A percentile compares a stretch with the other conserved stretches of the same genome.
phyloP scores from a whole-genome alignment of 2,329 filamentous ascomycete species.

The Exophiala dermatitidis region DNA sequence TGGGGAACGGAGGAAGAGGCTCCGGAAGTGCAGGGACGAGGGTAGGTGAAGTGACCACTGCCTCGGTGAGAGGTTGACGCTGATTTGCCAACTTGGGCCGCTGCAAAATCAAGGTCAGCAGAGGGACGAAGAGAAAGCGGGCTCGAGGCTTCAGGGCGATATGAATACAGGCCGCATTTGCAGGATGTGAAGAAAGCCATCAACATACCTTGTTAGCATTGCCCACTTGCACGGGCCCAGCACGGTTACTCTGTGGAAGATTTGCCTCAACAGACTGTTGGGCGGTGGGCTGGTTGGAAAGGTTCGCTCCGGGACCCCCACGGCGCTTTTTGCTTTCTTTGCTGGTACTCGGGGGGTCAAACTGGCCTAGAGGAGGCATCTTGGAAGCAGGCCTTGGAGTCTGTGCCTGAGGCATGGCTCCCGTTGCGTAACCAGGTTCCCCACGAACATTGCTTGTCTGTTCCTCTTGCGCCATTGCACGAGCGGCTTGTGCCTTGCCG shows the following conservation, averaged over 20 bases:
- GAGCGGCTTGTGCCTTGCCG: constrained; percentile 54
- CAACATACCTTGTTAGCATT: constrained; percentile 47
- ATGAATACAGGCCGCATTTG: background rate
- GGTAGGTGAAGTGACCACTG: constrained; percentile 64
- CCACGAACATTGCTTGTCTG: constrained; percentile 56
- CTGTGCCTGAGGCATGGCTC: constrained; percentile 40
- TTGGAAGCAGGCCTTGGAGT: constrained; percentile 51
- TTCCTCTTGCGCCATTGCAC: constrained; percentile 54
- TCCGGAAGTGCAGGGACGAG: constrained; percentile 82
- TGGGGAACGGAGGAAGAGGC: constrained; percentile 69
- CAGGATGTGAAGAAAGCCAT: background rate
- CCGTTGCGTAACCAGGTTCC: constrained; percentile 42
- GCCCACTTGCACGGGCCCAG: constrained; percentile 34
- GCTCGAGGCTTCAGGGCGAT: background rate
- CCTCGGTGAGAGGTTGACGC: constrained; percentile 41
- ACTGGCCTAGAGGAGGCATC: constrained; percentile 91
- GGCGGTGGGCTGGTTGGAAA: constrained; percentile 25
- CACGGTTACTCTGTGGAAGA: constrained; percentile 31
- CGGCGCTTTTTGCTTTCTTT: constrained; percentile 89
- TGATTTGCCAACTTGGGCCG: constrained; percentile 22
- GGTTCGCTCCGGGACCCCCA: constrained; percentile 44
- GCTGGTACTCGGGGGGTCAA: constrained; percentile 72
- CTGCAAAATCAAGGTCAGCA: constrained; percentile 8
- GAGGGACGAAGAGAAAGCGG: background rate
- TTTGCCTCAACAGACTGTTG: constrained; percentile 32